phyloP scores from a whole-genome alignment of 2,329 filamentous ascomycete species.

The Ustilaginoidea virens region DNA sequence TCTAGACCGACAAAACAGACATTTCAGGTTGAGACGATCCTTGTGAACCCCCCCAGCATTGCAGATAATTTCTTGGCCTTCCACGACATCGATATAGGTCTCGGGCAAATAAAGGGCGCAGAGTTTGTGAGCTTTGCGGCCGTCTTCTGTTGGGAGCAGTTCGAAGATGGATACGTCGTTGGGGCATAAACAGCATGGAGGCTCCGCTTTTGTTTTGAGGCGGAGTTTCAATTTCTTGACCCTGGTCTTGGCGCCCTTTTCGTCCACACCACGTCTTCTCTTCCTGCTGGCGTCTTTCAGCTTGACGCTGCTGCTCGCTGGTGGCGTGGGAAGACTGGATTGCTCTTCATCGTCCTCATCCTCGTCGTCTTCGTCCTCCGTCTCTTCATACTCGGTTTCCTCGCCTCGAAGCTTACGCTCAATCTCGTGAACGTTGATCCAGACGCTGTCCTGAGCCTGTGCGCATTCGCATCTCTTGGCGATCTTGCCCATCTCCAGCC shows the following conservation, averaged over 20 bases:
- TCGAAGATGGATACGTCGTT: constrained; percentile 74
- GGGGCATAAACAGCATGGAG: constrained; percentile 82
- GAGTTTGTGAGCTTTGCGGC: constrained; percentile 70
- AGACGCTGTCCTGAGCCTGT: constrained; percentile 89
- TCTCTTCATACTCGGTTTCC: constrained; percentile 69
- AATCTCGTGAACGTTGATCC: constrained; percentile 93
- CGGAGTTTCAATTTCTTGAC: constrained; percentile 72
- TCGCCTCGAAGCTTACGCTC: constrained; percentile 88
- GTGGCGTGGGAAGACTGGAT: constrained; percentile 64
- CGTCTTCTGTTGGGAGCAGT: constrained; percentile 77
- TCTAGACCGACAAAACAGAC: constrained; percentile 86
- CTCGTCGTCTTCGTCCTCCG: constrained; percentile 48
- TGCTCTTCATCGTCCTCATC: constrained; percentile 39
- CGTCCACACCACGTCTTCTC: constrained; percentile 27
- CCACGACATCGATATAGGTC: constrained; percentile 64
- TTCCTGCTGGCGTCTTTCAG: constrained; percentile 47
- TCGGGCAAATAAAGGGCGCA: constrained; percentile 89
- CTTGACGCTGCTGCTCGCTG: constrained; percentile 56
- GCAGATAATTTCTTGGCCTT: constrained; percentile 57
- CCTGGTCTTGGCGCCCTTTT: constrained; percentile 31
- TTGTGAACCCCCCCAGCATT: constrained; percentile 74
- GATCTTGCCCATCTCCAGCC: constrained; percentile 88
- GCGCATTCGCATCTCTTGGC: constrained; percentile 96
- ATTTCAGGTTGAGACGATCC: constrained; percentile 80
- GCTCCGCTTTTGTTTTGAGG: constrained; percentile 52